Base-by-base conservation (phyloP, 768 basidiomycete genomes). In the Tubosaeta brunneosetosa region DNA sequence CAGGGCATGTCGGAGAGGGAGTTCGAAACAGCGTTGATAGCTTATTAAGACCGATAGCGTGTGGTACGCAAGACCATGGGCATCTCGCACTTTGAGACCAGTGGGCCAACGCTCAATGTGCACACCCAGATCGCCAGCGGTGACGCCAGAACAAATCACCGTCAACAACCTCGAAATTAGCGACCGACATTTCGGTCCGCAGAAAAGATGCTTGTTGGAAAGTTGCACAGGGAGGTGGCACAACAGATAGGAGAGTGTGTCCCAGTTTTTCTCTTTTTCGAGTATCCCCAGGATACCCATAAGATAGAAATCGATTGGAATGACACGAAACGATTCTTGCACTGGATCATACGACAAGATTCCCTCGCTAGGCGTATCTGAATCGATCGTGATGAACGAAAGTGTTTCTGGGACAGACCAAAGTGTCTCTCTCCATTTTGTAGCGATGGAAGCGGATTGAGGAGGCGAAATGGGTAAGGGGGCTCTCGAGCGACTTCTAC, bases 131-230 rank as follows among this genome's bases (percentile, higher is more conserved):
- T 77, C 75, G 8, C 79, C 82, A 12, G 73, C 76, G 17, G 81
- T 70, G 29, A 94, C 78, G 1, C 81, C 81, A 2, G 77, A 73
- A 71, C 91, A 91, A 12, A 98, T 70, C 26, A 77, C 65, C n/a
- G 75, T 74, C 36, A 92, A 71, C 32, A 97, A 70, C 44, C 73
- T 76, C 6, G 81, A 73, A 19, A 94, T 78, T 10, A 80, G 78
- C 13, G 65, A 69, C n/a, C 84, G 75, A 27, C 88, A 84, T 47
- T 83, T 82, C 0, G 91, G 91, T 1, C 97, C 97, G 64, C 94
- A 97, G 68, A 97, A 94, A 48, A 97, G 77, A 62, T 98, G 93
- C 68, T 97, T 98, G 78, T 98, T 98, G 52, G 89, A 77, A 10
- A 98, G 78, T 65, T 98, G 94, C 9, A 84, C 77, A 2, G 97